Conservation (phyloP, 345 rosid genomes). For the Gossypium ekmanianum region DNA sequence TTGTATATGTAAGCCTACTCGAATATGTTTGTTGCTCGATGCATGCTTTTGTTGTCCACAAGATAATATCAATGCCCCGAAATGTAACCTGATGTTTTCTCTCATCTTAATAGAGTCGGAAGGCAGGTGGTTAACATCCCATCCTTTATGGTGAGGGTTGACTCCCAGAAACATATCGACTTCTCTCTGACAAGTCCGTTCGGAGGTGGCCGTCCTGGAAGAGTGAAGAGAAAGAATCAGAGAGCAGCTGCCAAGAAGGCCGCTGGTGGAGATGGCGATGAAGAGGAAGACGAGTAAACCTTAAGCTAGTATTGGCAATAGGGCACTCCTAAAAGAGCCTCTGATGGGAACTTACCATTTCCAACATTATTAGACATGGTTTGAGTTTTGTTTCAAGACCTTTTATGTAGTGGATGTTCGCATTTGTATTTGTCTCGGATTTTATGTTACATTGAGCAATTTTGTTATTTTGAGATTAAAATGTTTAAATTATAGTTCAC, state of each 20-base stretch:
- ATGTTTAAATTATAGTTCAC: not conserved
- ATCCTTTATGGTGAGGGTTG: slow-evolving; percentile 39
- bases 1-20: not conserved
- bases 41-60: not conserved
- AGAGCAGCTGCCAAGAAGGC: slow-evolving; percentile 38
- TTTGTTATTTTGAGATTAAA: slow-evolving; percentile 1
- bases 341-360: not conserved
- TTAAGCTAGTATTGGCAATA: not conserved
- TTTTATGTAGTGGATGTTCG: slow-evolving; percentile 14
- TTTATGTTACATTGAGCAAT: not conserved
- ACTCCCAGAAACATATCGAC: slow-evolving; percentile 40
- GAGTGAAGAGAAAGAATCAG: slow-evolving; percentile 43
- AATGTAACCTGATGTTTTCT: not conserved
- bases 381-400: not conserved
- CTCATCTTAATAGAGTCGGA: slow-evolving; percentile 29
- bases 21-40: not conserved
- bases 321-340: not conserved
- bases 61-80: not conserved
- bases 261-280: slow-evolving; percentile 14
- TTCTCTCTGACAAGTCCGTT: slow-evolving; percentile 42
- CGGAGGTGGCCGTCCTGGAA: slow-evolving; percentile 43
- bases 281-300: slow-evolving; percentile 15
- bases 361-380: not conserved
- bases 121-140: slow-evolving; percentile 44
- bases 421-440: not conserved